Evolutionary conservation across 768 basidiomycete genomes (phyloP).

Genomic region (Phlegmacium glaucopus): DNA sequence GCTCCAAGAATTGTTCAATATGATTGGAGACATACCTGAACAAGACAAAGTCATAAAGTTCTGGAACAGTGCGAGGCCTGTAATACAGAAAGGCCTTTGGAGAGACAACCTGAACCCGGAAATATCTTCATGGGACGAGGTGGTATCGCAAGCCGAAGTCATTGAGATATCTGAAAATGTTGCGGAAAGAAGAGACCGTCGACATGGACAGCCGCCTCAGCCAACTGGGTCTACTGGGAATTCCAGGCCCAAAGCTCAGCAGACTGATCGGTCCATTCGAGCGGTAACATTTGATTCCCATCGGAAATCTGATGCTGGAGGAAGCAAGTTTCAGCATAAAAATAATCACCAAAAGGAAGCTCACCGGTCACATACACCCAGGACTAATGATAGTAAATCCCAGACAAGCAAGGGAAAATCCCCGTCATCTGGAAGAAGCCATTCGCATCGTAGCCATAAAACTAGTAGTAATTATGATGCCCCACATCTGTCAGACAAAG

Average conservation of each 20-base stretch:
- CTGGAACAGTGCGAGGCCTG: slow-evolving; percentile 27
- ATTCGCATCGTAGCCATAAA: no score
- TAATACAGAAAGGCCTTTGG: slow-evolving; percentile 28
- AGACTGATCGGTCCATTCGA: no score
- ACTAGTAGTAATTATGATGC: no score
- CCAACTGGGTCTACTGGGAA: not conserved
- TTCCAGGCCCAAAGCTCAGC: slow-evolving; percentile 5
- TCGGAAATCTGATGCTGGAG: no score
- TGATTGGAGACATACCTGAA: slow-evolving; percentile 26
- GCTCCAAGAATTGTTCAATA: slow-evolving; percentile 28
- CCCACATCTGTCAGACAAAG: no score
- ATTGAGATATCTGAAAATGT: slow-evolving; percentile 27
- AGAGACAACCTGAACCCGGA: slow-evolving; percentile 24
- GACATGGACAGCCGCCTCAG: not conserved
- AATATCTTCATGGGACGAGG: slow-evolving; percentile 16
- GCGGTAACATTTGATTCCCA: no score
- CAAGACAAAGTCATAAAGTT: slow-evolving; percentile 27
- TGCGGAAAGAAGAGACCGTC: not conserved
- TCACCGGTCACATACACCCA: no score
- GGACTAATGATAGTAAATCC: no score
- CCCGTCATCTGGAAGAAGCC: no score
- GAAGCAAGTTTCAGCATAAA: no score
- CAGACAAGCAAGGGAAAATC: no score
- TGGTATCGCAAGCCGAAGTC: slow-evolving; percentile 23
- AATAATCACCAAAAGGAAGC: no score